These are phyloP conservation scores for Saprolegnia parasitica DNA, from an alignment of 352 stramenopile genomes.

Conservation along the genomic window DNA sequence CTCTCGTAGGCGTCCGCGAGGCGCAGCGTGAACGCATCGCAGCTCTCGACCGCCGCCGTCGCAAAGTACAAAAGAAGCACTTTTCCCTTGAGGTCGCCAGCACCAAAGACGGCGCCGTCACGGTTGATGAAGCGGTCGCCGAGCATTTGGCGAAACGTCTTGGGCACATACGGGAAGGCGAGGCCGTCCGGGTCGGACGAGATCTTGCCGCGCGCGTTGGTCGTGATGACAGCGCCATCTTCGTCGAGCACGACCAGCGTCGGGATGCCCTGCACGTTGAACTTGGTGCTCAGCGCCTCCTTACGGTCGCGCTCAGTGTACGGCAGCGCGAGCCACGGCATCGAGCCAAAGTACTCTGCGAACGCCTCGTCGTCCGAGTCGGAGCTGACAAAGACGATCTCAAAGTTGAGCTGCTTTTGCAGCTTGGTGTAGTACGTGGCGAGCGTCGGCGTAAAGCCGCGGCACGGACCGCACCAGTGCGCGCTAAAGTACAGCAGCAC, in stretches of 20 bases:
- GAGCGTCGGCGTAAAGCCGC: slow-evolving; percentile 91
- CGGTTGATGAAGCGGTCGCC: neutral
- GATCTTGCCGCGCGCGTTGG: slow-evolving; percentile 69
- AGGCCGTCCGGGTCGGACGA: slow-evolving; percentile 32
- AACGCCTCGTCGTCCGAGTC: slow-evolving; percentile 76
- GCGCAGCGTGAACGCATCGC: slow-evolving; percentile 57
- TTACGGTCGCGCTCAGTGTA: slow-evolving; percentile 74
- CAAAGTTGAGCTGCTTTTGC: slow-evolving; percentile 79
- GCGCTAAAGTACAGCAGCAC: slow-evolving; percentile 94
- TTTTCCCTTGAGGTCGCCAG: slow-evolving; percentile 22
- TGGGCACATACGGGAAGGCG: slow-evolving; percentile 15
- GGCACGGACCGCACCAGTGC: slow-evolving; percentile 92
- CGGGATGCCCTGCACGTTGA: slow-evolving; percentile 87
- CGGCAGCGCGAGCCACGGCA: slow-evolving; percentile 92
- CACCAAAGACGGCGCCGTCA: neutral
- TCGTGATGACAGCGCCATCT: slow-evolving; percentile 69
- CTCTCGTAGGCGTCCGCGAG: slow-evolving; percentile 57
- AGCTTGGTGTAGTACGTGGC: slow-evolving; percentile 85
- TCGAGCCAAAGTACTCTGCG: slow-evolving; percentile 87
- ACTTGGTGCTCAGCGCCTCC: slow-evolving; percentile 70
- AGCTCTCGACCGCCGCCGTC: slow-evolving; percentile 50
- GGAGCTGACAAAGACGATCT: slow-evolving; percentile 87
- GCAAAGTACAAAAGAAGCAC: slow-evolving; percentile 66
- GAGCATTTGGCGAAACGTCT: slow-evolving; percentile 6
- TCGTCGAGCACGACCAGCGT: slow-evolving; percentile 86